Conservation (phyloP, 2,329 filamentous ascomycete species). For the Trematosphaeria pertusa region DNA sequence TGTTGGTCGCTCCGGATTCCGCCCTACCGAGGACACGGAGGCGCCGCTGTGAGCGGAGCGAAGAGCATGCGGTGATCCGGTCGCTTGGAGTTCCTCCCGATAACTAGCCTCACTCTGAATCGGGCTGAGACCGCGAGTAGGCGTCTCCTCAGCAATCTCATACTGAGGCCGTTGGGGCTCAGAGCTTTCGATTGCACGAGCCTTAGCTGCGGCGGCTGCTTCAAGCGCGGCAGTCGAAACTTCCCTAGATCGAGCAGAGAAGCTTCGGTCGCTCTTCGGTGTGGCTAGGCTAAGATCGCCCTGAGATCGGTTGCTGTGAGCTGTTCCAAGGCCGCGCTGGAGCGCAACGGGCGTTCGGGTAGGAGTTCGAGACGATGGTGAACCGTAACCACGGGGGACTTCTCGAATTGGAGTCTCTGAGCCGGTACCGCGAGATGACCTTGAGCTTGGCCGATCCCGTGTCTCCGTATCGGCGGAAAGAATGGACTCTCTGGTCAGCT, state of each 20-base stretch:
- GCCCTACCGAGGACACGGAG: slow-evolving; percentile 68
- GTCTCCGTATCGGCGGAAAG: slow-evolving; percentile 78
- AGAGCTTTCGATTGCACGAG: slow-evolving; percentile 42
- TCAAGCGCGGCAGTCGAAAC: slow-evolving; percentile 28
- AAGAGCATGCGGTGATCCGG: slow-evolving; percentile 51
- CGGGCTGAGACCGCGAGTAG: slow-evolving; percentile 76
- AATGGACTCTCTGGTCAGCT: slow-evolving; percentile 87
- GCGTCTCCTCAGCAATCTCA: slow-evolving; percentile 42
- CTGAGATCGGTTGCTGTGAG: slow-evolving; percentile 66
- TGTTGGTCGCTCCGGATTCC: slow-evolving; percentile 58
- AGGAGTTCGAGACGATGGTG: slow-evolving; percentile 67
- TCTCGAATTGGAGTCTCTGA: slow-evolving; percentile 64
- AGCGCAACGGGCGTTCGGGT: slow-evolving; percentile 66
- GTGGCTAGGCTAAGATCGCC: slow-evolving; percentile 58
- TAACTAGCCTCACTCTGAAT: slow-evolving; percentile 93
- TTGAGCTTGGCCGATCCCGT: slow-evolving; percentile 66
- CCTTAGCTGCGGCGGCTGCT: slow-evolving; percentile 48
- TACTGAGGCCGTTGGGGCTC: slow-evolving; percentile 46
- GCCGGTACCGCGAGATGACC: slow-evolving; percentile 63
- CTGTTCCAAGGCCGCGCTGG: slow-evolving; percentile 68
- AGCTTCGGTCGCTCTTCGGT: slow-evolving; percentile 54
- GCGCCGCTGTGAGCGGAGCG: slow-evolving; percentile 54
- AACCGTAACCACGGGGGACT: slow-evolving; percentile 66
- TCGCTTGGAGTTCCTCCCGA: slow-evolving; percentile 31
- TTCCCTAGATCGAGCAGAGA: slow-evolving; percentile 44